These are phyloP conservation scores for Backusella australiensis DNA, from an alignment of 192 early-diverging fungal genomes.

Conservation along the genomic window DNA sequence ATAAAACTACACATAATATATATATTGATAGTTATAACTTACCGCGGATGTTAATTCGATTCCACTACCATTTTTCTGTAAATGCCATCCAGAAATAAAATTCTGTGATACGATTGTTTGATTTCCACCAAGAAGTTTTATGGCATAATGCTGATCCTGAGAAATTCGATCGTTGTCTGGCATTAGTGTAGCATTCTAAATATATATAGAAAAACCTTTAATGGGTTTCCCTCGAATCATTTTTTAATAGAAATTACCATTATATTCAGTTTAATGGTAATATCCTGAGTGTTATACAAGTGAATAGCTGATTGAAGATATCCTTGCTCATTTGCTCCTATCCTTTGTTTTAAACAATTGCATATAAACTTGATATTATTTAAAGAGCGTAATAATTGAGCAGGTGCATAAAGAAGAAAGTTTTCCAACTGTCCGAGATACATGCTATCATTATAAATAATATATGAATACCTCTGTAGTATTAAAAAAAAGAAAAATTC, in stretches of 20 bases:
- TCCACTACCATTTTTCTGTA: slow-evolving; percentile 21
- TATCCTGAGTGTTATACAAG: slow-evolving; percentile 13
- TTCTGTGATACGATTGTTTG: slow-evolving; percentile 24
- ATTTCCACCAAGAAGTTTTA: slow-evolving; percentile 24
- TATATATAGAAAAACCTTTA: neutral
- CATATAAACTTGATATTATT: neutral
- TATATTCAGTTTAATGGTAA: slow-evolving; percentile 23
- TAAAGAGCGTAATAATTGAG: neutral
- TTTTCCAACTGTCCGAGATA: slow-evolving; percentile 11
- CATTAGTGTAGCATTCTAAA: slow-evolving; percentile 17
- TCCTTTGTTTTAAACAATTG: neutral
- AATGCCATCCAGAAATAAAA: slow-evolving; percentile 22
- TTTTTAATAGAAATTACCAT: slow-evolving; percentile 8
- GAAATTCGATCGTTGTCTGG: neutral
- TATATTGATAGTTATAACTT: neutral
- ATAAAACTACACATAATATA: too few species aligned
- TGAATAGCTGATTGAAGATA: slow-evolving; percentile 19
- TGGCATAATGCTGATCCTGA: slow-evolving; percentile 13
- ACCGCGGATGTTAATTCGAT: slow-evolving; percentile 23
- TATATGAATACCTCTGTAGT: neutral
- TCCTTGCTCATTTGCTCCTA: slow-evolving; percentile 11
- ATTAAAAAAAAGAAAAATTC: neutral
- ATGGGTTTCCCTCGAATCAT: neutral
- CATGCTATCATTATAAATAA: slow-evolving; percentile 7
- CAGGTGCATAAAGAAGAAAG: neutral